A percentile compares a stretch with the other conserved stretches of the same genome.
phyloP scores from a whole-genome alignment of 225 moss, liverwort and hornwort species.

The Sphagnum contortum region DNA sequence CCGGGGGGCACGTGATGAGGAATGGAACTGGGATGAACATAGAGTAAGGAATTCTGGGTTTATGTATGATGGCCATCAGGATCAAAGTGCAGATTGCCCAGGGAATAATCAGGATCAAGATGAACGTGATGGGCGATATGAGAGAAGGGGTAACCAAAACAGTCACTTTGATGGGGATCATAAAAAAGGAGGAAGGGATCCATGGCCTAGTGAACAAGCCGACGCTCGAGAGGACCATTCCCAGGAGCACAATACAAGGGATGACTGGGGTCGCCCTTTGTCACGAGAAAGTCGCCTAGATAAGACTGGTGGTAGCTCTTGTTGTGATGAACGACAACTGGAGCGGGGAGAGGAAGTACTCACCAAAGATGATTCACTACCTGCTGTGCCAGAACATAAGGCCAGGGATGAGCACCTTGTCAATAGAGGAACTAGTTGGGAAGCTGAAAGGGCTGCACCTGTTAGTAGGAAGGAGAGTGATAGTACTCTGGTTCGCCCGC shows the following conservation, averaged over 20 bases:
- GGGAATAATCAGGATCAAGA: conserved; percentile 32
- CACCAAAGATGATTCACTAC: conserved; percentile 28
- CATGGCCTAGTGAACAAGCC: conserved; percentile 29
- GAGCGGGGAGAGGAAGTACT: conserved; percentile 35
- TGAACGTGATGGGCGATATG: conserved; percentile 44
- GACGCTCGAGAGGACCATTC: conserved; percentile 27
- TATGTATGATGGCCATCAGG: conserved; percentile 18
- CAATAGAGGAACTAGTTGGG: conserved; percentile 34
- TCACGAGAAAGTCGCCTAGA: conserved; percentile 62
- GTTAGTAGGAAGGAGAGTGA: conserved; percentile 51
- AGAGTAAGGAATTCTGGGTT: conserved; percentile 36
- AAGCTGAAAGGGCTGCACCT: conserved; percentile 36
- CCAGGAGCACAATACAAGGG: conserved; percentile 48
- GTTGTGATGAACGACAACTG: conserved; percentile 43
- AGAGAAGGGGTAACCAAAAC: conserved; percentile 27
- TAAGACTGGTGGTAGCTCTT: conserved; percentile 41
- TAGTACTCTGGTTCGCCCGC: conserved; percentile 21
- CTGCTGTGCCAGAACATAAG: conserved; percentile 33
- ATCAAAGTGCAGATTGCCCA: conserved; percentile 12
- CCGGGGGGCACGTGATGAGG: conserved; percentile 39
- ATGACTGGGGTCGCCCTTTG: conserved; percentile 61
- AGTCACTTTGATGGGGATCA: conserved; percentile 48
- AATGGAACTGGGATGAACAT: conserved; percentile 41
- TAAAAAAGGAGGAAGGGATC: conserved; percentile 33
- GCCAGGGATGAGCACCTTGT: conserved; percentile 14